A percentile compares a stretch with the other conserved stretches of the same genome.
Conservation (phyloP, 352 stramenopile genomes). For the Globisporangium uncinulatum region DNA sequence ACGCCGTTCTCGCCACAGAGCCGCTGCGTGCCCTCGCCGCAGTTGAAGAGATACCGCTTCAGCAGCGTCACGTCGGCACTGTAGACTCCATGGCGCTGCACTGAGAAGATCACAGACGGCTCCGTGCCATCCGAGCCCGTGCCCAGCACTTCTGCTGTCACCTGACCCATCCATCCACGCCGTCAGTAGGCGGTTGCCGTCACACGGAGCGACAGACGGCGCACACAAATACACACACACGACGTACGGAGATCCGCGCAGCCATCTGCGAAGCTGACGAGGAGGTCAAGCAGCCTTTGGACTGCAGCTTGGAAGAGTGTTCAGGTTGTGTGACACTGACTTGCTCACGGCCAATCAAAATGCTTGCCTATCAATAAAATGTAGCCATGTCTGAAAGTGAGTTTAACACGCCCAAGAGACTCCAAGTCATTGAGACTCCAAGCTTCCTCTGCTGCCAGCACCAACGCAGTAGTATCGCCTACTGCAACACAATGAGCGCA, state of each 20-base stretch:
- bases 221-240: neutral
- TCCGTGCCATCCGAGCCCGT: slow-evolving; percentile 60
- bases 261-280: neutral
- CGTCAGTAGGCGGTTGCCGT: no score
- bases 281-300: neutral
- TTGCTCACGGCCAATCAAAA: no score
- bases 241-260: neutral
- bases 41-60: slow-evolving; percentile 70
- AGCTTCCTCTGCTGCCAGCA: no score
- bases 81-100: slow-evolving; percentile 61
- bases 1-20: slow-evolving; percentile 65
- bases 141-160: slow-evolving; percentile 55
- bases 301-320: no score
- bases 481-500: slow-evolving; percentile 10
- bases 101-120: slow-evolving; percentile 57
- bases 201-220: neutral
- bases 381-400: no score
- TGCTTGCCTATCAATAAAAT: no score
- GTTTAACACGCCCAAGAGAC: no score
- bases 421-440: no score
- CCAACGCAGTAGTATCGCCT: neutral
- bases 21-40: slow-evolving; percentile 58
- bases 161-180: slow-evolving; percentile 10
- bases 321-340: no score
- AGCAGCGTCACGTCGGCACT: slow-evolving; percentile 54